Base-by-base conservation (phyloP, 2,329 filamentous ascomycete genomes). In the Alternaria sp. region DNA sequence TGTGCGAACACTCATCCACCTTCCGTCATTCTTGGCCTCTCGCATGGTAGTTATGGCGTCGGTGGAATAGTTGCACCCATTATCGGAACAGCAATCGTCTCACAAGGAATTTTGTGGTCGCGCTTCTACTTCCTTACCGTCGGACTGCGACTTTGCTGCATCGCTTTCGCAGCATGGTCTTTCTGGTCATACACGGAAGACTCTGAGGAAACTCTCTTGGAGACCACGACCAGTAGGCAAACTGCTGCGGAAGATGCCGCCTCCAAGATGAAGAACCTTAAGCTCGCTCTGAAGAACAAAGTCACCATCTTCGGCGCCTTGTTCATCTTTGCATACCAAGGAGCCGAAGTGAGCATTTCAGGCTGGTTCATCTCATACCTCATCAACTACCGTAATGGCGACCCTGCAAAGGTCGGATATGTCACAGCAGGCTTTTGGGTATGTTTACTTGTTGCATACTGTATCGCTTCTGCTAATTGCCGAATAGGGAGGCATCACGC, bases 361-460 rank as follows among this genome's bases (percentile, higher is more conserved):
- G 92, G 93, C 57, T 96, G 93, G 93, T 90, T 95, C 52, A 93
- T 95, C 65, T 93, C 91, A 3, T 96, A 94, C 81, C 83, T 96
- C 43, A 93, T 96, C 78, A 86, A 86, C 53, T 87, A 89, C 66
- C 89, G 92, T 40, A 83, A 88, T 60, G 92, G 91, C 13, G 85
- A 91, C 69, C 91, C 91, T 7, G 83, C 86, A 0, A 84, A 85
- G 4, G 91, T 96, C 17, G 93, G 93, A 36, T 96, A 96, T 77
- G 91, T 96, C 21, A 93, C 91, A 2, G 85, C 91, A 2, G 86
- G 86, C 6, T 89, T 89, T 75, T 89, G 87, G 86, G 86, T 82
- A 43, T 86, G 89, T 61, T 10, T 11, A 15, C 11, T 11, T 21
- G 7, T 44, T 25, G 13, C n/a, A 17, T 8, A 5, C 13, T 23